Evolutionary conservation across 2,329 filamentous ascomycete species (phyloP), one percentile per base, ranked within the genome.

Genomic region (Cladosporium sp.): DNA sequence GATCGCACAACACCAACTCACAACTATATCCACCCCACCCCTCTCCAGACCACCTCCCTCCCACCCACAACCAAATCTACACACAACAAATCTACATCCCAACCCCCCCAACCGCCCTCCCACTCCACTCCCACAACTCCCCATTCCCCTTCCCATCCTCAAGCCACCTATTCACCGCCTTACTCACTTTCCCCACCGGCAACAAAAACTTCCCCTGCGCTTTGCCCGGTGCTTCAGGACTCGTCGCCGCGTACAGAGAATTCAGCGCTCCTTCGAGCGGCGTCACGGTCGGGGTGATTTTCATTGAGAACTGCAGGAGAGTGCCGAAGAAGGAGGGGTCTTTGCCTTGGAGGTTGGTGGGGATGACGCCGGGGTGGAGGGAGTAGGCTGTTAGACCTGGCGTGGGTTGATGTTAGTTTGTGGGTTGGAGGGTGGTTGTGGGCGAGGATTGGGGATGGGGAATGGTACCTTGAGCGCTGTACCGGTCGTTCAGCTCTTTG

Each of bases 401-500:
- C 2, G 16, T 5, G 7, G 48, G 21, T 3, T n/a, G 14, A 6
- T 18, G n/a, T 43, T 21, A 43, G 39, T 23, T 7, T 58, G 30
- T n/a, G 30, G 26, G n/a, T n/a, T n/a, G n/a, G n/a, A n/a, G n/a
- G n/a, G n/a, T n/a, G n/a, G n/a, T n/a, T n/a, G n/a, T n/a, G n/a
- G n/a, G n/a, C n/a, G n/a, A n/a, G n/a, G n/a, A n/a, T n/a, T n/a
- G n/a, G n/a, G n/a, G n/a, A n/a, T n/a, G 28, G 28, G 28, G 28
- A 28, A 28, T 28, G 28, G 36, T 23, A 63, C 60, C 60, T 56
- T 63, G 60, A 26, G 46, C 30, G 48, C 60, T 63, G 49, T 63
- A 63, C 14, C 60, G 48, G 18, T 63, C 60, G n/a, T 63, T 63
- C 34, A 63, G 10, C 23, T 63, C 60, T 28, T 63, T 63, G 23